Base-by-base conservation (phyloP, 495 filamentous ascomycete species). In the Hypoxylon intermedium region DNA sequence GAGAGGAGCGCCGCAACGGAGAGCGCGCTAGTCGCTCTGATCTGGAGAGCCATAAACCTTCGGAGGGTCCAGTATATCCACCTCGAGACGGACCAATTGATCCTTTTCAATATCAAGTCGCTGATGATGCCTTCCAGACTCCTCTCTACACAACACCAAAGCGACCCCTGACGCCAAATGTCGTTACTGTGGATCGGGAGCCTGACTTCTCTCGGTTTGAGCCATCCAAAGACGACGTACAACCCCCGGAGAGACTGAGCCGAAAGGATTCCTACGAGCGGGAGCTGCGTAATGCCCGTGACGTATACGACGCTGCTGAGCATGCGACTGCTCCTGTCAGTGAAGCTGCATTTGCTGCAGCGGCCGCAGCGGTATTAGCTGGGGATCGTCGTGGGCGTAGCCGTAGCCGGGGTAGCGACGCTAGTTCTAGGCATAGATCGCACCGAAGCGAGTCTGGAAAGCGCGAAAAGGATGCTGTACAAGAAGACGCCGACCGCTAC, bases 21-120 rank as follows among this genome's bases (percentile, higher is more conserved):
- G 54, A 59, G 24, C 23, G 23, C 5, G 19, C 48, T 51, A 15
- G 34, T 5, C 43, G 51, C 36, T 18, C 58, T 30, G 49, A 38
- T 24, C 15, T 7, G 24, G 46, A 54, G 41, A 51, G 19, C 15
- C 40, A 50, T 18, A 36, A 60, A 28, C 45, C 34, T 21, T 30
- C 24, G 18, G 33, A 58, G 33, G 49, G 28, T 30, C 20, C 44
- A 13, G 46, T 11, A 36, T 24, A 47, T 56, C 18, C 18, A 24
- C 41, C 50, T 7, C 53, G 58, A 21, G 54, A 69, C 40, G 63
- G 54, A 5, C 44, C 68, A 9, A 54, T 81, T 51, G 78, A 83
- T 60, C 77, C 79, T 12, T 83, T 83, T 65, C 73, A 79, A 54
- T 83, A 65, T 44, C 82, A 81, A 60, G 80, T 82, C 53, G 23